phyloP scores from a whole-genome alignment of 805 yeast genomes.

The Candida alai region DNA sequence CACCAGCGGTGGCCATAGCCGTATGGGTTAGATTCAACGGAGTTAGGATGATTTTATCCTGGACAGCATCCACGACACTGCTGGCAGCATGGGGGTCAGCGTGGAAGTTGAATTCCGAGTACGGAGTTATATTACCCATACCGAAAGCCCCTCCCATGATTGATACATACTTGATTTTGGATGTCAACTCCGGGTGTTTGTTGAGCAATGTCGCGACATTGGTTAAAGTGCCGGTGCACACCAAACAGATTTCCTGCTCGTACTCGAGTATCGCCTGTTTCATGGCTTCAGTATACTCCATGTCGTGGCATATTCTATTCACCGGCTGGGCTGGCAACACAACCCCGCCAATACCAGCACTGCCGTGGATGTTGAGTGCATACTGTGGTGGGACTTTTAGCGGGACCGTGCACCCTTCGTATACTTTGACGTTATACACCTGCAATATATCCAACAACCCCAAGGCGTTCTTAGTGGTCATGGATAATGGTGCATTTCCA shows the following conservation, averaged over 20 bases:
- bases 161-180: slow-evolving; percentile 49
- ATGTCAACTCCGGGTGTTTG: slow-evolving; percentile 50
- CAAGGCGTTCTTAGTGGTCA: slow-evolving; percentile 67
- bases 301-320: slow-evolving; percentile 14
- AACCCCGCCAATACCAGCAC: slow-evolving; percentile 76
- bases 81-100: slow-evolving; percentile 77
- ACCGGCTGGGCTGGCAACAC: slow-evolving; percentile 44
- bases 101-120: slow-evolving; percentile 73
- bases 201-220: slow-evolving; percentile 57
- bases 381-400: slow-evolving; percentile 43
- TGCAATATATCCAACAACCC: slow-evolving; percentile 61
- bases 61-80: slow-evolving; percentile 35
- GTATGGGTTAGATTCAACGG: slow-evolving; percentile 73
- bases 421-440: slow-evolving; percentile 55
- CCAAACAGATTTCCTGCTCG: slow-evolving; percentile 51
- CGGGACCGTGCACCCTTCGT: slow-evolving; percentile 61
- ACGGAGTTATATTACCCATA: slow-evolving; percentile 47
- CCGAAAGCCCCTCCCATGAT: slow-evolving; percentile 75
- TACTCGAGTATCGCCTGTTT: slow-evolving; percentile 38
- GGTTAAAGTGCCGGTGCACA: slow-evolving; percentile 78
- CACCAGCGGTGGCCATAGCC: slow-evolving; percentile 43
- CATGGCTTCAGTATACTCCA: slow-evolving; percentile 33
- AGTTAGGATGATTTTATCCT: slow-evolving; percentile 50
- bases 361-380: slow-evolving; percentile 71
- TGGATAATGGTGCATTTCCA: slow-evolving; percentile 62